Evolutionary conservation across 2,329 filamentous ascomycete genomes (phyloP).

Genomic region (Chaetomium globosum): DNA sequence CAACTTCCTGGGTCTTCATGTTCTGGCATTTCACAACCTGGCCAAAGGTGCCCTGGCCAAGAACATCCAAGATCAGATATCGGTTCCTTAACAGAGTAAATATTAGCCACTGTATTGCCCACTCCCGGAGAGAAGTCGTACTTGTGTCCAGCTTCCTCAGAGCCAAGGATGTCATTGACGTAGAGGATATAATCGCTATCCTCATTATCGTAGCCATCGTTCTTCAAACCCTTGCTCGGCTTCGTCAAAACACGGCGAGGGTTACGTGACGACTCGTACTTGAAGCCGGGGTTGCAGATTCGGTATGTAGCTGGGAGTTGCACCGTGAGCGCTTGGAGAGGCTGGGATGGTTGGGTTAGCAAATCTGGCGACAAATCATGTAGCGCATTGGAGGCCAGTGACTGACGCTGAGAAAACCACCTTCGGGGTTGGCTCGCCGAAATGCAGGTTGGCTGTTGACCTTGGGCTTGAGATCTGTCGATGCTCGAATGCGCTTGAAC

Average conservation of each 20-base stretch:
- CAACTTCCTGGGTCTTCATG: constrained; percentile 95
- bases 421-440: constrained; percentile 90
- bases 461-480: constrained; percentile 76
- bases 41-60: constrained; percentile 96
- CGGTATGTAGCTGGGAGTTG: constrained; percentile 94
- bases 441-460: constrained; percentile 88
- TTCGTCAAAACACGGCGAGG: constrained; percentile 94
- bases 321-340: constrained; percentile 89
- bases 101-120: constrained; percentile 30
- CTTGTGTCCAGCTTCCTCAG: constrained; percentile 98
- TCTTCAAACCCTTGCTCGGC: constrained; percentile 97
- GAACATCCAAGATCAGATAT: constrained; percentile 93
- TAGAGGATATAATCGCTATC: constrained; percentile 99
- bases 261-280: constrained; percentile 97
- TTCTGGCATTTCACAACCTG: constrained; percentile 99
- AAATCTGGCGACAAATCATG: constrained; percentile 3
- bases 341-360: constrained; percentile 54
- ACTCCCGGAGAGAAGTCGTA: constrained; percentile 47
- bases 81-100: constrained; percentile 66
- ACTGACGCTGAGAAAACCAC: constrained; percentile 93
- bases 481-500: constrained; percentile 75
- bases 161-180: constrained; percentile 97
- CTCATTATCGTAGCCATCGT: constrained; percentile 98
- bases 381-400: constrained; percentile 12
- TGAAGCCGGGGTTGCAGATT: constrained; percentile 97